Evolutionary conservation across 306 rosid species (phyloP), one percentile per base, ranked within the genome.

Genomic region (Pyrus pyrifolia): DNA sequence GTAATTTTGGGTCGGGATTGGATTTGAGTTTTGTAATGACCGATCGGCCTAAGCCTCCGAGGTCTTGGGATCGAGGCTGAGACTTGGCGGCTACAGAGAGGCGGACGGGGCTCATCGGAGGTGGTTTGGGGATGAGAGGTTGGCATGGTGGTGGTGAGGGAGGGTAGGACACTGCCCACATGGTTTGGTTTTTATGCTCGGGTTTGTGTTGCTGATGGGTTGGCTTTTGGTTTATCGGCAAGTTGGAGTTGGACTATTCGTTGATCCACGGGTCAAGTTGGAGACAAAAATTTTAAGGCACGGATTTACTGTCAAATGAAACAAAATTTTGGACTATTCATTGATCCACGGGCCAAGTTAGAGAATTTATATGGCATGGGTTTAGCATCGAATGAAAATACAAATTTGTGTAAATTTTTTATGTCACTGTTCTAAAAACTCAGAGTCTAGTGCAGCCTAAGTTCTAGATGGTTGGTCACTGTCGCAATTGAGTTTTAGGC

Each of bases 81-180:
- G 83, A 57, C 45, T 29, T 79, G 73, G 80, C 77, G 51, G 83
- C 45, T 77, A 78, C 75, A 82, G 81, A 59, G 65, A 74, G 74
- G 40, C n/a, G 25, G 5, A 44, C 33, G 65, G 61, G 44, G 53
- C n/a, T 49, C 23, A 11, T 61, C 31, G 22, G 61, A 45, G 21
- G 66, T 22, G 80, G 78, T 25, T 72, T 46, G 55, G 88, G 72
- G 76, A 76, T 44, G 40, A 74, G 74, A 22, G 53, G 70, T 19
- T 8, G 62, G 66, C 61, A 67, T 17, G 77, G 80, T 21, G 30
- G n/a, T 15, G 80, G 70, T 21, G 59, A 49, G 65, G 79, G 30
- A 60, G 53, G 49, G 78, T 40, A 42, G 44, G 35, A 67, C 27
- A 60, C n/a, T 19, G 82, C 77, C 87, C 85, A 66, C 87, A 84